Percentiles rank a stretch among this genome's conserved stretches.
phyloP scores from a whole-genome alignment of 1,284 basidiomycete genomes.

The Rhodotorula sp. region DNA sequence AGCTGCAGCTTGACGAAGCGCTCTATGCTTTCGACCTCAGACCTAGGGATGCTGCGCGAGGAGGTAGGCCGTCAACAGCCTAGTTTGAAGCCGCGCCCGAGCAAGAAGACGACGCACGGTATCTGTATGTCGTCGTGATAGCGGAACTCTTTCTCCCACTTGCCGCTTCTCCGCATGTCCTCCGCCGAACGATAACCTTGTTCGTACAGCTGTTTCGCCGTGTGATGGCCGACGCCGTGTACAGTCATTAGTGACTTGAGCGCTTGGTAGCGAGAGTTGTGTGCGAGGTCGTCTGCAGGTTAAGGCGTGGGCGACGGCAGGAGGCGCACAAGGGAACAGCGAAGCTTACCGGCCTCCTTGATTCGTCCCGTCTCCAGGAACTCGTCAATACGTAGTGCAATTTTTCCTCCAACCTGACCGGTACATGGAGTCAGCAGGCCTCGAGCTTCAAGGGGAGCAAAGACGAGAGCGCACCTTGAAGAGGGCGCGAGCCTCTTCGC shows the following conservation, averaged over 20 bases:
- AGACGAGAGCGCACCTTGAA: conserved; percentile 13
- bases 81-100: fast-evolving
- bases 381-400: conserved; percentile 58
- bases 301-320: no score
- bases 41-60: conserved; percentile 58
- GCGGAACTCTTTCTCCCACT: conserved; percentile 26
- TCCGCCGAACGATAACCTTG: conserved; percentile 23
- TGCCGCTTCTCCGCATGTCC: conserved; percentile 20
- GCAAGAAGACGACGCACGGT: neutral
- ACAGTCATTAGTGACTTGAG: conserved; percentile 62
- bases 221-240: conserved; percentile 60
- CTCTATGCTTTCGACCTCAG: conserved; percentile 67
- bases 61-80: neutral
- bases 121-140: conserved; percentile 35
- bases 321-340: neutral
- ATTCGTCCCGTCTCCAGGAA: conserved; percentile 60
- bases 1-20: conserved; percentile 60
- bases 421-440: neutral
- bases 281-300: conserved; percentile 2
- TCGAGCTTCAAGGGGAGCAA: fast-evolving
- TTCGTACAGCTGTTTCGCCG: conserved; percentile 28
- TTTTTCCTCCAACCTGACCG: conserved; percentile 33
- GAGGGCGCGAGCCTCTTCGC: conserved; percentile 30
- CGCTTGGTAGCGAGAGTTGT: conserved; percentile 48
- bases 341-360: conserved; percentile 53